Evolutionary conservation across 345 rosid genomes (phyloP).

Genomic region (Eucalyptus curtisii): DNA sequence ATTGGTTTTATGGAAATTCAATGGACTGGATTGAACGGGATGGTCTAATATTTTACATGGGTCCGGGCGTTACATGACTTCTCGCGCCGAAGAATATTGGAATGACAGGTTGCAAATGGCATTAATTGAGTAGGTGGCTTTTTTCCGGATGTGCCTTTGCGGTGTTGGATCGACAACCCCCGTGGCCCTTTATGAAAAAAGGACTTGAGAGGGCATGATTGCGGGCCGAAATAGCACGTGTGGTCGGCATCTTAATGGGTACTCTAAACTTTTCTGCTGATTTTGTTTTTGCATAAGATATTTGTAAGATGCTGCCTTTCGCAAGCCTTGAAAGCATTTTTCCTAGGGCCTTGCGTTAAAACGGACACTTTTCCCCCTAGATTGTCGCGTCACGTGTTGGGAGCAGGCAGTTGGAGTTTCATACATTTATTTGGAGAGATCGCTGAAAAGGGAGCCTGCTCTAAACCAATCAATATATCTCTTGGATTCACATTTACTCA

Average conservation of each 20-base stretch:
- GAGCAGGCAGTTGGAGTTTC: neutral
- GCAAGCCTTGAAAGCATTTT: neutral
- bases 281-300: neutral
- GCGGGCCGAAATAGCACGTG: neutral
- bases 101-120: neutral
- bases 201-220: neutral
- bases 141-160: no score
- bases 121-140: neutral
- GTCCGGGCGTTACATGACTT: neutral
- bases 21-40: neutral
- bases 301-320: neutral
- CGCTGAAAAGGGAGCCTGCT: neutral
- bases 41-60: neutral
- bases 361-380: neutral
- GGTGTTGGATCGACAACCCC: neutral
- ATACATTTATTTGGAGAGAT: neutral
- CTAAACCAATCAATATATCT: no score
- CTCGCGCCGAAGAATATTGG: neutral
- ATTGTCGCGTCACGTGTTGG: neutral
- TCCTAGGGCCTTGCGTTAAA: neutral
- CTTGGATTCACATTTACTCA: neutral
- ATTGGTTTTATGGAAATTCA: neutral
- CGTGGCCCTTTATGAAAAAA: neutral
- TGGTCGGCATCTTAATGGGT: neutral
- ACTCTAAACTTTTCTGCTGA: neutral